Evolutionary conservation across 2,329 filamentous ascomycete genomes (phyloP).

Genomic region (Ciborinia camelliae): DNA sequence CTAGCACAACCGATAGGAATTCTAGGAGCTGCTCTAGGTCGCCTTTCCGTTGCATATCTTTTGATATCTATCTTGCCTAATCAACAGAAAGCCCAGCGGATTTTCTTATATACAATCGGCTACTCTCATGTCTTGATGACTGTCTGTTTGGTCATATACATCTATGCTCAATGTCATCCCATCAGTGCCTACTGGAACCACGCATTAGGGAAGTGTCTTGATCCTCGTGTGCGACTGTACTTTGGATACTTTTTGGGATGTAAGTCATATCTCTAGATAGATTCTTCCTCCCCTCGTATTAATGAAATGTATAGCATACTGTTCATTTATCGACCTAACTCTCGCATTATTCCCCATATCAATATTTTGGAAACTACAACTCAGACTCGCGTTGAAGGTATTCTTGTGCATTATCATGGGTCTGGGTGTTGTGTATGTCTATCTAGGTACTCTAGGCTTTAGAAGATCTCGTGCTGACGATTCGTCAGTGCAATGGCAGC

Average conservation of each 20-base stretch:
- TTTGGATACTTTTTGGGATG: constrained; percentile 1
- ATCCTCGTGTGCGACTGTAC: not conserved
- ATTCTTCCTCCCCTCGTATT: not conserved
- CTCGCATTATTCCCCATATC: constrained; percentile 1
- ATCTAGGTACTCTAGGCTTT: not conserved
- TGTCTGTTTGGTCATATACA: not conserved
- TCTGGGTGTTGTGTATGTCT: not conserved
- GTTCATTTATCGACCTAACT: not conserved
- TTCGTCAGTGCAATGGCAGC: not conserved
- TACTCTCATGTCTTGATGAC: not conserved
- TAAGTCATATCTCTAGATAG: not conserved
- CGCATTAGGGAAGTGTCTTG: not conserved
- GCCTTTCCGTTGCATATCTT: not conserved
- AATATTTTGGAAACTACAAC: constrained; percentile 1
- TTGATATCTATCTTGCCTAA: not conserved
- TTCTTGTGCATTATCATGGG: constrained; percentile 3
- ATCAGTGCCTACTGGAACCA: not conserved
- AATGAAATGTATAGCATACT: not conserved
- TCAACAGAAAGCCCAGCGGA: not conserved
- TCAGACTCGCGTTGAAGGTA: not conserved
- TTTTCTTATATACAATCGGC: not conserved
- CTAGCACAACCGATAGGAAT: not conserved
- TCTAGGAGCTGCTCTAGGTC: not conserved
- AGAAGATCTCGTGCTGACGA: not conserved
- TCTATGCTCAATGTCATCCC: not conserved